A percentile compares a stretch with the other conserved stretches of the same genome.
Conservation (phyloP, 352 stramenopile species). For the Phytophthora podocarpi region DNA sequence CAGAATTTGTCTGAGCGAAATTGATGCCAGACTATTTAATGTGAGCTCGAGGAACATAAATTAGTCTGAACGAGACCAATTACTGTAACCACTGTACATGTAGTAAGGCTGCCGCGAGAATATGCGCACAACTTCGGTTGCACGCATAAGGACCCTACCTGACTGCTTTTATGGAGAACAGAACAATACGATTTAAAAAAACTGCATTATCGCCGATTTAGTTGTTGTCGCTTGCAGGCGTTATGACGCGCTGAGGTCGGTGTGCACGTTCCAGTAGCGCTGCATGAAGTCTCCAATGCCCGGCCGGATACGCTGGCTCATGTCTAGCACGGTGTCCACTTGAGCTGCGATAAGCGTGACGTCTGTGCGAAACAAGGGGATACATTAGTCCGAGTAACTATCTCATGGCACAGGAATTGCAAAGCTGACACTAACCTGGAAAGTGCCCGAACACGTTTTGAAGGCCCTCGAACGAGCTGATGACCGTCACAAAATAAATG, state of each 20-base stretch:
- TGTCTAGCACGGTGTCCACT: conserved; percentile 54
- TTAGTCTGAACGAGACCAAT: too few species aligned
- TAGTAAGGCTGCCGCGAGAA: too few species aligned
- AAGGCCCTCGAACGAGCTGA: conserved; percentile 48
- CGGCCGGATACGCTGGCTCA: conserved; percentile 38
- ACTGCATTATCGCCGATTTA: too few species aligned
- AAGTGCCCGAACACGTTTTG: conserved; percentile 49
- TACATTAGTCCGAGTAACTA: conserved; percentile 5
- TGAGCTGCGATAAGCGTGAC: conserved; percentile 52
- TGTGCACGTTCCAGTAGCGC: conserved; percentile 45
- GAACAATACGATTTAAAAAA: too few species aligned
- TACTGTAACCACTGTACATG: too few species aligned
- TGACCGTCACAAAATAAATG: conserved; percentile 68
- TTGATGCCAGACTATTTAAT: too few species aligned
- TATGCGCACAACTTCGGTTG: too few species aligned
- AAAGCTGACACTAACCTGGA: conserved; percentile 38
- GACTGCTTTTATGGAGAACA: too few species aligned
- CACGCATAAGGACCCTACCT: too few species aligned
- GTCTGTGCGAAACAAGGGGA: conserved; percentile 21
- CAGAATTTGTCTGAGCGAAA: too few species aligned
- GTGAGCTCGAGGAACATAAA: too few species aligned
- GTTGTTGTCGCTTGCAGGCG: too few species aligned
- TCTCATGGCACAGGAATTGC: neutral
- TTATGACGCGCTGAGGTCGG: neutral
- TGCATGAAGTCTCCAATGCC: conserved; percentile 48